phyloP scores from a whole-genome alignment of 148 eudicot species.

The Limonium bicolor region DNA sequence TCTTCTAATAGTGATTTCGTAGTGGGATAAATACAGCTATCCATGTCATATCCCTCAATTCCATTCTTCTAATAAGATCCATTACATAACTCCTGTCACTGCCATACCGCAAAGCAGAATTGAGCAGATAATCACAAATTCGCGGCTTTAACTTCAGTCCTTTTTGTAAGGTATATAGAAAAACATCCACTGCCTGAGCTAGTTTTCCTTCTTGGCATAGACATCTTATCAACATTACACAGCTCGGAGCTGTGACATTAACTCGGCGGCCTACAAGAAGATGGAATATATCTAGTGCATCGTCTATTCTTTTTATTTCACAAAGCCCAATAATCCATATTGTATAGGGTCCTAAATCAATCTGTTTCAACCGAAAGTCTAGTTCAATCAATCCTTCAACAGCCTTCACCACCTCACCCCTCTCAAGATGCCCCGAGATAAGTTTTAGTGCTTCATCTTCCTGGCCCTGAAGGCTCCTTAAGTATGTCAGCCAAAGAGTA shows the following conservation, averaged over 20 bases:
- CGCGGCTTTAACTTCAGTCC: slow-evolving; percentile 29
- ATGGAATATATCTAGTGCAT: slow-evolving; percentile 45
- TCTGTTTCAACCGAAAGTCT: slow-evolving; percentile 32
- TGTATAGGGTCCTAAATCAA: slow-evolving; percentile 50
- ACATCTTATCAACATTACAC: slow-evolving; percentile 38
- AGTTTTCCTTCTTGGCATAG: slow-evolving; percentile 32
- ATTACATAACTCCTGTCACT: slow-evolving; percentile 20
- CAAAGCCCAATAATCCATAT: slow-evolving; percentile 72
- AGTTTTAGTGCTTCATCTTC: slow-evolving; percentile 23
- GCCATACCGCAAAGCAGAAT: slow-evolving; percentile 24
- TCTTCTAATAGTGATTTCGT: slow-evolving; percentile 30
- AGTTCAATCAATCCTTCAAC: slow-evolving; percentile 42
- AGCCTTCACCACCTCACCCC: slow-evolving; percentile 39
- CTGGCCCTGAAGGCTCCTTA: slow-evolving; percentile 26
- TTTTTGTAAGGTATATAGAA: slow-evolving; percentile 39
- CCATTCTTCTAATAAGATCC: slow-evolving; percentile 44
- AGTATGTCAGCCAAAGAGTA: slow-evolving; percentile 53
- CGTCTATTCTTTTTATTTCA: slow-evolving; percentile 31
- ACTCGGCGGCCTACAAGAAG: slow-evolving; percentile 31
- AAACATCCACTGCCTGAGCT: slow-evolving; percentile 39
- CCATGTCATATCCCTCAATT: slow-evolving; percentile 36
- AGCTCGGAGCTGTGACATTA: slow-evolving; percentile 44
- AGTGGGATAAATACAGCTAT: slow-evolving; percentile 14
- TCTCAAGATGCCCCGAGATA: slow-evolving; percentile 32
- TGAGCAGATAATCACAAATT: slow-evolving; percentile 36